Evolutionary conservation across 495 filamentous ascomycete species (phyloP), one percentile per base, ranked within the genome.

Genomic region (Aspergillus cristatus): DNA sequence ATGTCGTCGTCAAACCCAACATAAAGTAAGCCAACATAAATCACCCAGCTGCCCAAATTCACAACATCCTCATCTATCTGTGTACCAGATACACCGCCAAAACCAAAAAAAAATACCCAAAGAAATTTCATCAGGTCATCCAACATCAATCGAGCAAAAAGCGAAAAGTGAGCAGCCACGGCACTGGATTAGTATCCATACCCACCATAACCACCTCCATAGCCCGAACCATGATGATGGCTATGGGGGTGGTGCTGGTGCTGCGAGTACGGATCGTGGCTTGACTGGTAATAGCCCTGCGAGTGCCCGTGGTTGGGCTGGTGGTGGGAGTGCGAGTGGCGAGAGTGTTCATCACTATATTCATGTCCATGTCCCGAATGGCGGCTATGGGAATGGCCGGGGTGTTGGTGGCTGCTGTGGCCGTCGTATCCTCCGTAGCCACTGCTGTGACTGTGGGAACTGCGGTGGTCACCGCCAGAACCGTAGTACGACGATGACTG

Each of bases 131-230:
- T n/a, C n/a, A n/a, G n/a, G n/a, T n/a, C n/a, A n/a, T n/a, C n/a
- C n/a, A n/a, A n/a, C n/a, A n/a, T n/a, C n/a, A n/a, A n/a, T n/a
- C n/a, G n/a, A n/a, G n/a, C n/a, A n/a, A n/a, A n/a, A n/a, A n/a
- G n/a, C n/a, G n/a, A n/a, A n/a, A n/a, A n/a, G n/a, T n/a, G n/a
- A n/a, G n/a, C n/a, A n/a, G n/a, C n/a, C n/a, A n/a, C n/a, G n/a
- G n/a, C n/a, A n/a, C n/a, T n/a, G n/a, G n/a, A n/a, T n/a, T n/a
- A 28, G 26, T 40, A 28, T 22, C 38, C 37, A 39, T 45, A 12
- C 15, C 37, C 40, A 8, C 43, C 24, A 14, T 36, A 11, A 14
- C 37, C 25, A 38, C 28, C 28, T 6, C 28, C 28, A 4, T 32
- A 14, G 11, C 40, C 36, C 15, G 37, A 18, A 1, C 34, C 25